Base-by-base conservation (phyloP, 2,329 filamentous ascomycete genomes). In the Colletotrichum cuscutae region DNA sequence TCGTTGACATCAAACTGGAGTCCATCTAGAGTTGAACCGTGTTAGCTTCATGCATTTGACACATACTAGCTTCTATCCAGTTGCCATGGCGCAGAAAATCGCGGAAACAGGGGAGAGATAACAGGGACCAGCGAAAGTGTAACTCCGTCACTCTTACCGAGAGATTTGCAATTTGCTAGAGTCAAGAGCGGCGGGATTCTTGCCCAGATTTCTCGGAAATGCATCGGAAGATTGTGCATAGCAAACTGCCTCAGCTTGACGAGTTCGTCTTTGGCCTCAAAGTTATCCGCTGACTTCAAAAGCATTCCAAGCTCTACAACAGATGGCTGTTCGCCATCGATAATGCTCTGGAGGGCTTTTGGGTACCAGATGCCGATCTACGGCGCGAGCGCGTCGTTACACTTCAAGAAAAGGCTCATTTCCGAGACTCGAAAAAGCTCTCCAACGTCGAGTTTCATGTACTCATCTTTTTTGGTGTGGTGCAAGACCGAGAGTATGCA, bases 401-500 rank as follows among this genome's bases (percentile, higher is more conserved):
- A 68, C 11, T 59, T 52, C 26, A 71, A 30, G 7, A 32, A 9
- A 4, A 28, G 22, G 35, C 26, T 71, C 28, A 9, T 1, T 54
- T 19, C 28, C 32, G 68, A n/a, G 30, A 68, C 49, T 5, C 49
- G 12, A 3, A 35, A 9, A 19, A 71, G 46, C 13, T 28, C 30
- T n/a, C 11, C 11, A 8, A 30, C 19, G 4, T 49, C 1, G 22
- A 68, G 30, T 26, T 30, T 12, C 6, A 12, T 32, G 28, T 71
- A 68, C 11, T 49, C 4, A 28, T 53, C 19, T 13, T 30, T 62
- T n/a, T 68, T 68, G 35, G 49, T 35, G 63, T 42, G 28, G 49
- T 71, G 68, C 7, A 68, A 11, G 19, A 67, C n/a, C 1, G 68
- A 71, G 4, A 71, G 54, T 13, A 71, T 56, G 63, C 68, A 67